Conservation (phyloP, 1,284 basidiomycete species). For the Bjerkandera adusta region DNA sequence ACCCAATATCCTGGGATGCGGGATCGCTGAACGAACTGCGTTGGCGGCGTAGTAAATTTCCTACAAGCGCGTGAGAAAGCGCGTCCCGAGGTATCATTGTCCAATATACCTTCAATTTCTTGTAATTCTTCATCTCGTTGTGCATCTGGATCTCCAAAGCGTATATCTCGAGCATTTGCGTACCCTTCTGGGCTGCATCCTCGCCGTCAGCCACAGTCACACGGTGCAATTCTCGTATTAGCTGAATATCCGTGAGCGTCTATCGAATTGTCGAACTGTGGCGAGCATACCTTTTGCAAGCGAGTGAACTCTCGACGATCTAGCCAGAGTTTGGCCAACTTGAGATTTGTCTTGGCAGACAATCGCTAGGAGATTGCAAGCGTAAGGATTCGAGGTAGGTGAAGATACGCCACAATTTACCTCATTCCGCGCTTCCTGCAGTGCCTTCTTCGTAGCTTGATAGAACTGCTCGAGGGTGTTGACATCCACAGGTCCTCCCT, state of each 20-base stretch:
- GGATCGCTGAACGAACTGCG: slow-evolving; percentile 93
- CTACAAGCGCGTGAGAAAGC: slow-evolving; percentile 37
- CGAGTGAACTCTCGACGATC: slow-evolving; percentile 91
- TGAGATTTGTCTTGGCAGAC: slow-evolving; percentile 94
- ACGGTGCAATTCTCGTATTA: slow-evolving; percentile 70
- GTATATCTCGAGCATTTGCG: slow-evolving; percentile 95
- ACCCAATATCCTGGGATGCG: slow-evolving; percentile 98
- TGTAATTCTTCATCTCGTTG: slow-evolving; percentile 92
- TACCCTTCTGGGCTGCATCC: slow-evolving; percentile 87
- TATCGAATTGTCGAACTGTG: neutral
- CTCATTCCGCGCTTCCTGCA: slow-evolving; percentile 95
- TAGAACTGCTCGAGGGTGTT: slow-evolving; percentile 94
- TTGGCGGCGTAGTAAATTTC: slow-evolving; percentile 97
- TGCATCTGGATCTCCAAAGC: slow-evolving; percentile 99
- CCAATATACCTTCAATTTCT: slow-evolving; percentile 83
- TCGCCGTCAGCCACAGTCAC: slow-evolving; percentile 72
- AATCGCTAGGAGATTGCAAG: slow-evolving; percentile 61
- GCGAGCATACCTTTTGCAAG: slow-evolving; percentile 63
- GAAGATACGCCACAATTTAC: slow-evolving; percentile 43
- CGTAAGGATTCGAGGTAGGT: neutral
- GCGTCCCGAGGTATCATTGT: neutral
- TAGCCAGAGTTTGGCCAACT: slow-evolving; percentile 96
- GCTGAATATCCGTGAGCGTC: slow-evolving; percentile 36
- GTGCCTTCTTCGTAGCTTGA: slow-evolving; percentile 85
- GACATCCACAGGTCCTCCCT: slow-evolving; percentile 79